Conservation (phyloP, 495 filamentous ascomycete genomes). For the Penicillium mononematosum region DNA sequence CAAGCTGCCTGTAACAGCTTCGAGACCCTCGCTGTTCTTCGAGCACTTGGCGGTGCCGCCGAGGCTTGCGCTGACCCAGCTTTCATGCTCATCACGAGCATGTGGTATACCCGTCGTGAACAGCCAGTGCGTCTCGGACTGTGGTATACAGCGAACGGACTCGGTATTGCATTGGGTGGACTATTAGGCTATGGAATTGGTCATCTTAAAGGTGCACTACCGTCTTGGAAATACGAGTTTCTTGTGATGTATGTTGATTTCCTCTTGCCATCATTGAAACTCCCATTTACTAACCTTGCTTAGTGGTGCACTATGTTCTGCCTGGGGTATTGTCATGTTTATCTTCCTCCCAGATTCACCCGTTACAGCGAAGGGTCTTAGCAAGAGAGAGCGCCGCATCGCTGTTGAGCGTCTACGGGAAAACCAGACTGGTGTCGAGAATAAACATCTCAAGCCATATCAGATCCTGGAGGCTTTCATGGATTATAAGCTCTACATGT, state of each 20-base stretch:
- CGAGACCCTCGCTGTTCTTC: constrained; percentile 50
- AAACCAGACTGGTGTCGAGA: constrained; percentile 68
- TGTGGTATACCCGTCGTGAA: constrained; percentile 54
- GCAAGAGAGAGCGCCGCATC: constrained; percentile 53
- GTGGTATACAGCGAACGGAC: constrained; percentile 60
- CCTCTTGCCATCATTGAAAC: rapidly evolving
- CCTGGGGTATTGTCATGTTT: constrained; percentile 58
- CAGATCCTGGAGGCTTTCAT: constrained; percentile 58
- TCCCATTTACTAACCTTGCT: constrained; percentile 21
- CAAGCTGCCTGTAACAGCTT: constrained; percentile 56
- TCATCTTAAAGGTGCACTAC: constrained; percentile 50
- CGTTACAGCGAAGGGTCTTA: constrained; percentile 59
- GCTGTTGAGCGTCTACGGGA: constrained; percentile 58
- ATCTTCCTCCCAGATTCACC: constrained; percentile 64
- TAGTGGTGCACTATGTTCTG: constrained; percentile 52
- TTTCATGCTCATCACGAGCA: constrained; percentile 42
- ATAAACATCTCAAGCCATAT: constrained; percentile 56
- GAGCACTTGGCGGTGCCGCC: constrained; percentile 52
- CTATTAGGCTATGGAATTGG: constrained; percentile 60
- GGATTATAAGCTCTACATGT: constrained; percentile 63
- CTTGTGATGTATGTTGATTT: constrained; percentile 41
- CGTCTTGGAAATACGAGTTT: constrained; percentile 59
- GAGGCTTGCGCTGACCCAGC: constrained; percentile 52
- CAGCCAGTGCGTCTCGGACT: constrained; percentile 59
- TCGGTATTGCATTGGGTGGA: constrained; percentile 59